A percentile compares a stretch with the other conserved stretches of the same genome.
Evolutionary conservation across 2,329 filamentous ascomycete species (phyloP).

Genomic region (Scortechinia acanthostroma): DNA sequence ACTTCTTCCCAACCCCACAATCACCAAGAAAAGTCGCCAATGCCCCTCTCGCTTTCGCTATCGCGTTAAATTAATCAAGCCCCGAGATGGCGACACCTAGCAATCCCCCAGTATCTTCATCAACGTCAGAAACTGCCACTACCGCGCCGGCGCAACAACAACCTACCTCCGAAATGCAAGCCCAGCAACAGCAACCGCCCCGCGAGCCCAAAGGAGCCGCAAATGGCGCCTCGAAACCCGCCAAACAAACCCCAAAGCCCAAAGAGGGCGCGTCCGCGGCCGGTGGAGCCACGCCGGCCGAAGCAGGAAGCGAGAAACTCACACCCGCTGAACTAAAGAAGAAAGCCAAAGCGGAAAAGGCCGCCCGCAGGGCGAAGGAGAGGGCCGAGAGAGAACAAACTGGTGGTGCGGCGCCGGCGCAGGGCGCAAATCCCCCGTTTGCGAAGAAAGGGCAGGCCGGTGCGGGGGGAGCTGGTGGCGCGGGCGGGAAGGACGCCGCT

Average conservation of each 20-base stretch:
- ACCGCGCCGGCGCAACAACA: no score
- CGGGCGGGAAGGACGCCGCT: slow-evolving; percentile 6
- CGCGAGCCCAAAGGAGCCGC: no score
- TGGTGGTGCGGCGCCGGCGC: slow-evolving; percentile 8
- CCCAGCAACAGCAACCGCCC: neutral
- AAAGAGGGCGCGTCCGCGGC: neutral
- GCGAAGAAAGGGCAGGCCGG: slow-evolving; percentile 7
- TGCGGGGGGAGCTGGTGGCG: slow-evolving; percentile 5
- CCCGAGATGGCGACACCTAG: no score
- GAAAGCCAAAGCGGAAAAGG: slow-evolving; percentile 58
- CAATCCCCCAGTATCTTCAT: no score
- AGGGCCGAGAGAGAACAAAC: slow-evolving; percentile 27
- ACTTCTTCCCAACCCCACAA: no score
- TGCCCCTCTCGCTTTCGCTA: no score
- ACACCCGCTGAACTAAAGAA: slow-evolving; percentile 56
- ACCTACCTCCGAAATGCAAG: neutral
- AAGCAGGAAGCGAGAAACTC: slow-evolving; percentile 12
- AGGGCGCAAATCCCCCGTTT: slow-evolving; percentile 7
- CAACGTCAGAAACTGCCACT: no score
- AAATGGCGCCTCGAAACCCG: no score
- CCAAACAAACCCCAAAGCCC: neutral
- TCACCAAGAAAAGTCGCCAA: no score
- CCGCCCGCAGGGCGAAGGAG: slow-evolving; percentile 46
- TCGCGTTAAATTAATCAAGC: no score
- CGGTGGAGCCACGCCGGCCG: neutral